Conservation (phyloP, 768 basidiomycete genomes). For the Lyophyllum shimeji region DNA sequence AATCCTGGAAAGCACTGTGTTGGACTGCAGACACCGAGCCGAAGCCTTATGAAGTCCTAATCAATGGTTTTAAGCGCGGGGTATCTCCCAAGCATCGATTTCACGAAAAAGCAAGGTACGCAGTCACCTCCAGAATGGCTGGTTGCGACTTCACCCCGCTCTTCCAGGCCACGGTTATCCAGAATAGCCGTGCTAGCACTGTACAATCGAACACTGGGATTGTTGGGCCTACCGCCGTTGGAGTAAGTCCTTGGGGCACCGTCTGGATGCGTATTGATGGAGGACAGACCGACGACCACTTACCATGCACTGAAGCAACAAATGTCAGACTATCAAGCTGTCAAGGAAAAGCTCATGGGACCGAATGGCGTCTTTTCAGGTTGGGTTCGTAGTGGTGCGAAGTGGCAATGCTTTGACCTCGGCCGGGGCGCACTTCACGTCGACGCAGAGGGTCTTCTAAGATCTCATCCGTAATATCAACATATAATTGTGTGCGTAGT, state of each 20-base stretch:
- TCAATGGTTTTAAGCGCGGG: constrained; percentile 80
- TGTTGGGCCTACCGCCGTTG: constrained; percentile 13
- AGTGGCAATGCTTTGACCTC: constrained; percentile 51
- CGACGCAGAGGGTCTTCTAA: background rate
- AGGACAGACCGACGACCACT: constrained; percentile 21
- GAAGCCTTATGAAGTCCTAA: constrained; percentile 58
- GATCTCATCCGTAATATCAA: background rate
- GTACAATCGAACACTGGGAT: constrained; percentile 27
- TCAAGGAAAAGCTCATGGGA: constrained; percentile 48
- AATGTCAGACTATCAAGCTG: constrained; percentile 45
- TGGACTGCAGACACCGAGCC: constrained; percentile 56
- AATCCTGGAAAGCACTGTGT: constrained; percentile 56
- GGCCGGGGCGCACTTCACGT: background rate
- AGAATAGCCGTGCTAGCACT: constrained; percentile 55
- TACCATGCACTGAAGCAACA: constrained; percentile 48
- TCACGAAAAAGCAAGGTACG: constrained; percentile 61
- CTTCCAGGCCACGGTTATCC: constrained; percentile 47
- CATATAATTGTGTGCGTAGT: background rate
- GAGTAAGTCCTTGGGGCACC: constrained; percentile 14
- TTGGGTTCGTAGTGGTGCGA: constrained; percentile 57
- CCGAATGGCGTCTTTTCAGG: constrained; percentile 51
- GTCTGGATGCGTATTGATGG: background rate
- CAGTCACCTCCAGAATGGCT: background rate
- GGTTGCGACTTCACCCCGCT: background rate
- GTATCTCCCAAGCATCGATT: constrained; percentile 70